phyloP scores from a whole-genome alignment of 2,329 filamentous ascomycete genomes.

The Colletotrichum spaethianum region DNA sequence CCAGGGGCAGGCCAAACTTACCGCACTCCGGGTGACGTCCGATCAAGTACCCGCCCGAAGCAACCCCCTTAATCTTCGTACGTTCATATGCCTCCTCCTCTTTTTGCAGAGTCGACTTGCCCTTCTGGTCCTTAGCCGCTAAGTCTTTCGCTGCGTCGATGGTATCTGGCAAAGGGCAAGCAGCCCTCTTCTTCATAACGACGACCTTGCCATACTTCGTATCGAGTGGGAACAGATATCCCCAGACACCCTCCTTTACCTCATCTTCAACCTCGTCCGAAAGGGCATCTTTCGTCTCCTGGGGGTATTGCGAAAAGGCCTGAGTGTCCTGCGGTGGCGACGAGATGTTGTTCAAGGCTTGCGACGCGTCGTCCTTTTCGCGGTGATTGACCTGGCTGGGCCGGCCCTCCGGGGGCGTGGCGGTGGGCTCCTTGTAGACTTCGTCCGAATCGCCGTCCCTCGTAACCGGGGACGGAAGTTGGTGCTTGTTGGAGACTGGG shows the following conservation, averaged over 20 bases:
- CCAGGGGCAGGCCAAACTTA: constrained; percentile 62
- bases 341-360: constrained; percentile 56
- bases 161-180: constrained; percentile 74
- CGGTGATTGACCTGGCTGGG: constrained; percentile 69
- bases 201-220: constrained; percentile 76
- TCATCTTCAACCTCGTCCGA: constrained; percentile 90
- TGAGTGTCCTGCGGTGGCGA: constrained; percentile 76
- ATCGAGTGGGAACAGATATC: constrained; percentile 89
- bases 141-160: constrained; percentile 56
- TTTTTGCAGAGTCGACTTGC: constrained; percentile 63
- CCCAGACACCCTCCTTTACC: constrained; percentile 90
- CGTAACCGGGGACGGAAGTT: constrained; percentile 87
- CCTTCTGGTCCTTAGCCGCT: constrained; percentile 54
- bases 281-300: constrained; percentile 79
- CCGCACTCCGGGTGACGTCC: constrained; percentile 95
- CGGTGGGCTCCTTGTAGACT: constrained; percentile 76
- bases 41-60: constrained; percentile 89
- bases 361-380: constrained; percentile 64
- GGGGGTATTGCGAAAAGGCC: constrained; percentile 77
- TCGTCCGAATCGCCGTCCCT: constrained; percentile 64
- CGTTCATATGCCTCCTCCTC: constrained; percentile 74
- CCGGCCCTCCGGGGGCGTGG: constrained; percentile 75
- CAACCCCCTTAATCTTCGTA: constrained; percentile 72
- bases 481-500: constrained; percentile 73
- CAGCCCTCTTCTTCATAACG: constrained; percentile 81